Base-by-base conservation (phyloP, 2,329 filamentous ascomycete genomes). In the Pseudocercospora cruenta region DNA sequence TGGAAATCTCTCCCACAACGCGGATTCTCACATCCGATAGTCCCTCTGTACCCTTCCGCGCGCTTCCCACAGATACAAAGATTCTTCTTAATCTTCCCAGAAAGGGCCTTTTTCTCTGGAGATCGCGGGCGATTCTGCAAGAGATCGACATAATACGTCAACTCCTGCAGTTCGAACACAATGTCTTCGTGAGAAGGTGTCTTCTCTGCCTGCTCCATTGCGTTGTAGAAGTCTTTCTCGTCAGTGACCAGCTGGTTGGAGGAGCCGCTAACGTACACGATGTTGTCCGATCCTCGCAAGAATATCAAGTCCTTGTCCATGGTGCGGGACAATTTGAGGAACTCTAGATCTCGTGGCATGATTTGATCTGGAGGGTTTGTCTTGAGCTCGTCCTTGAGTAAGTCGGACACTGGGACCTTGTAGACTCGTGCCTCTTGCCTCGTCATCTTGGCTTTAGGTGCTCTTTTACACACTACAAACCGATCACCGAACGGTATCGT, bases 1-100 rank as follows among this genome's bases (percentile, higher is more conserved):
- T 72, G 70, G 43, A 68, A 70, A 14, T 60, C 36, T 9, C 62
- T 26, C 5, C 58, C 54, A 59, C 70, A 72, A 22, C 31, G 60
- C 14, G 47, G 10, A 53, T 70, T 70, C 2, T 28, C 62, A 63
- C 70, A 72, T 14, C 55, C 67, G 28, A 72, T 67, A 10, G 67
- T 64, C 6, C 64, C 62, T 26, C 65, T 63, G 19, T n/a, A 5
- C 3, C 62, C 58, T 3, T 49, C 58, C 16, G 63, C 62, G 7
- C 28, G 49, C 36, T 63, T 36, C 6, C 69, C 69, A 60, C 70
- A 72, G 21, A 67, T 61, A 49, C 70, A 70, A 49, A 58, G 43
- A 16, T 62, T 49, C 24, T 58, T 62, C 58, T 55, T 28, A 43
- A 55, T 33, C 36, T 54, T 22, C 16, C 36, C 49, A 12, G 26